Conservation (phyloP, 129 eudicot species). For the Arctium lappa region DNA sequence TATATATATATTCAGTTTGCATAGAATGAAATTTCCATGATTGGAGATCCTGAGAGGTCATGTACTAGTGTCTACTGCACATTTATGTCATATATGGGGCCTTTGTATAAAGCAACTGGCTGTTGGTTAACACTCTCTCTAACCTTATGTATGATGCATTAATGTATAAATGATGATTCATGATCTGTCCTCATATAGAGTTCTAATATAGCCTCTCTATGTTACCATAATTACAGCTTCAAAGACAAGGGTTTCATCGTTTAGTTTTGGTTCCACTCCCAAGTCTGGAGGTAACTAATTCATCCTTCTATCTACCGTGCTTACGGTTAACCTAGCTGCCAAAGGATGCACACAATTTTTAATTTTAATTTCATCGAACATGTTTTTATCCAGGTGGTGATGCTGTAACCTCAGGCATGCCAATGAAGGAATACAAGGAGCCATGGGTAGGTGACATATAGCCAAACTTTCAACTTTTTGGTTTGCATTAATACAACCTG, state of each 20-base stretch:
- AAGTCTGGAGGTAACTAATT: constrained; percentile 29
- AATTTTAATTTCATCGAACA: not conserved
- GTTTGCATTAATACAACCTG: not conserved
- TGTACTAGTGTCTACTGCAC: not conserved
- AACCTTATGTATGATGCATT: not conserved
- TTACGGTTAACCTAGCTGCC: not conserved
- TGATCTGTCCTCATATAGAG: not conserved
- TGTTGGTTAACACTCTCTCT: not conserved
- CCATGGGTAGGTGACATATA: constrained; percentile 74
- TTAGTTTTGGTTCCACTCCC: constrained; percentile 25
- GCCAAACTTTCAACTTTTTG: not conserved
- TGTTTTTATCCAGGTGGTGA: constrained; percentile 32
- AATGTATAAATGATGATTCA: not conserved
- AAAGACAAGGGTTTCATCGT: constrained; percentile 51
- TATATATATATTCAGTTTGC: not conserved
- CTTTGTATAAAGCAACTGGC: not conserved
- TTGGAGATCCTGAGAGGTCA: not conserved
- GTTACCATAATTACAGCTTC: constrained; percentile 33
- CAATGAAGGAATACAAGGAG: constrained; percentile 72
- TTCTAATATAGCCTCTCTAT: constrained; percentile 13
- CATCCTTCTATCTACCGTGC: not conserved
- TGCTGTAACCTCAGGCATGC: constrained; percentile 21
- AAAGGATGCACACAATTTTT: not conserved
- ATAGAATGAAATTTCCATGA: not conserved
- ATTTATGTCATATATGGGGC: not conserved